phyloP scores from a whole-genome alignment of 257 asterid species.

The Nicotiana otophora region DNA sequence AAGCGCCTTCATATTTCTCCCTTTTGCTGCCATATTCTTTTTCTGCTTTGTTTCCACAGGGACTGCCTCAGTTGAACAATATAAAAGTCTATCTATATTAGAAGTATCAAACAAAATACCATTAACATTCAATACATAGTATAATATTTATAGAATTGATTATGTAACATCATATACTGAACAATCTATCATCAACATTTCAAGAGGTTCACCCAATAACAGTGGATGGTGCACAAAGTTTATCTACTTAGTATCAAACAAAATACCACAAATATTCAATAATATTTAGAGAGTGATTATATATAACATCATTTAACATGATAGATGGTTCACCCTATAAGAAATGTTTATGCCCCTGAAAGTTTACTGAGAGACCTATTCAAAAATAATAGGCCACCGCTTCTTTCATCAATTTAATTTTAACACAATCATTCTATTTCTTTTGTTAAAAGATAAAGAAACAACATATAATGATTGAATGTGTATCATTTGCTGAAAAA shows the following conservation, averaged over 20 bases:
- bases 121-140: background rate
- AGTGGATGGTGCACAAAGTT: no score
- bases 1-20: slow-evolving; percentile 67
- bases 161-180: background rate
- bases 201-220: background rate
- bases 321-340: no score
- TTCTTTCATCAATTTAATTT: background rate
- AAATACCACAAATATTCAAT: no score
- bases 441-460: no score
- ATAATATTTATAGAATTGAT: background rate
- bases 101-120: background rate
- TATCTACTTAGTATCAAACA: no score
- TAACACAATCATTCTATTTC: background rate
- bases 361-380: background rate
- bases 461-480: background rate
- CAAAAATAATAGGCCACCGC: background rate
- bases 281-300: no score
- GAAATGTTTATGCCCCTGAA: background rate
- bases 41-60: slow-evolving; percentile 53
- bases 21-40: slow-evolving; percentile 53
- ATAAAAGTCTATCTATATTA: background rate
- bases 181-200: background rate
- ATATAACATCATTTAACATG: no score
- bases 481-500: background rate
- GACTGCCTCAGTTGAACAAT: slow-evolving; percentile 39